Evolutionary conservation across 257 asterid genomes (phyloP).

Genomic region (Solanum peruvianum): DNA sequence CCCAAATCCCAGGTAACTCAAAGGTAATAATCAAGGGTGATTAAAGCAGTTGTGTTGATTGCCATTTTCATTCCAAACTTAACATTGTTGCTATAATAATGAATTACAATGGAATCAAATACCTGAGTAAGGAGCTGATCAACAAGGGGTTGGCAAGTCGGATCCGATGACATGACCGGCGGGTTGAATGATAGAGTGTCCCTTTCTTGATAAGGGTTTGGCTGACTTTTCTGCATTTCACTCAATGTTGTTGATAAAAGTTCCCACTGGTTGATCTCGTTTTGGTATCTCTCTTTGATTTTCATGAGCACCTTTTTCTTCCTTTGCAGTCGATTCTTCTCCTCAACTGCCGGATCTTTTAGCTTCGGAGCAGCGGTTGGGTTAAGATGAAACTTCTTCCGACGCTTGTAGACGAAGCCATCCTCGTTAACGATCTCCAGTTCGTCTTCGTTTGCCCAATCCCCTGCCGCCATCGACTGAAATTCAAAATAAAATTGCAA

Average conservation of each 20-base stretch:
- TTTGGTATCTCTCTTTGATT: conserved; percentile 30
- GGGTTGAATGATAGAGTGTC: not conserved
- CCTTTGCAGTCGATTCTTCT: conserved; percentile 39
- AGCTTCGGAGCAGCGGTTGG: conserved; percentile 27
- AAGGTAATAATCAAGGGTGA: not conserved
- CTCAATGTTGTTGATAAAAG: conserved; percentile 52
- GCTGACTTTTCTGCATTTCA: conserved; percentile 28
- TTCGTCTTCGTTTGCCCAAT: conserved; percentile 30
- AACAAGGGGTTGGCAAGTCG: conserved; percentile 13
- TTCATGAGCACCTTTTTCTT: conserved; percentile 47
- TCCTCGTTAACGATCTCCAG: conserved; percentile 60
- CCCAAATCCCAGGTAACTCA: not conserved
- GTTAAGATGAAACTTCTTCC: conserved; percentile 35
- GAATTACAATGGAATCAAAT: not conserved
- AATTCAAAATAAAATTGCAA: not conserved
- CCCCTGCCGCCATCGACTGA: conserved; percentile 26
- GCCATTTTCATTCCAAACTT: not conserved
- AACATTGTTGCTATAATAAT: not conserved
- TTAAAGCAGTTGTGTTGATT: not conserved
- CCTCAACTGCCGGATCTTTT: conserved; percentile 51
- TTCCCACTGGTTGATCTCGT: conserved; percentile 66
- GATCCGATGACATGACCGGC: not conserved
- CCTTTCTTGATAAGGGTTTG: not conserved
- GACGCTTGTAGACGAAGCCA: conserved; percentile 59
- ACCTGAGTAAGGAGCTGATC: conserved; percentile 66